phyloP scores from a whole-genome alignment of 371 early-diverging fungal species.

The Mortierella sp. region DNA sequence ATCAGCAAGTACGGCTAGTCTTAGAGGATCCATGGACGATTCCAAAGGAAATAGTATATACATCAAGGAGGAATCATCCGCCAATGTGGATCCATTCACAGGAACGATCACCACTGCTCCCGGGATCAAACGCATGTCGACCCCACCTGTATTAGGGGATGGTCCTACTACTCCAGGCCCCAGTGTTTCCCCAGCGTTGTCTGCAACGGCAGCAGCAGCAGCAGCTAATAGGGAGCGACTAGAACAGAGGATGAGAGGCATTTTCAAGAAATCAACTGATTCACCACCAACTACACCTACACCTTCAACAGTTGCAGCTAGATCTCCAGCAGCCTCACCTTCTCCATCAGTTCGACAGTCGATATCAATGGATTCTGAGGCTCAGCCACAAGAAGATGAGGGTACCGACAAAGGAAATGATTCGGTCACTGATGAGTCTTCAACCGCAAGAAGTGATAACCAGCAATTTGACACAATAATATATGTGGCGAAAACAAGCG shows the following conservation, averaged over 20 bases:
- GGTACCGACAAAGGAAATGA: not conserved
- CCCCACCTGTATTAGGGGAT: conserved; percentile 26
- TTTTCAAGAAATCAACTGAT: conserved; percentile 44
- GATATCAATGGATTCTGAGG: not conserved
- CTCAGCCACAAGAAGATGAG: not conserved
- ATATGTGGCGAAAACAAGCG: not conserved
- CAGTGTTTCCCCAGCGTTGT: not conserved
- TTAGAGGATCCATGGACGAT: conserved; percentile 8
- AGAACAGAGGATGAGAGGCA: conserved; percentile 53
- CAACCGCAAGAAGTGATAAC: not conserved
- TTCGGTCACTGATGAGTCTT: not conserved
- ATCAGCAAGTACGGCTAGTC: not conserved
- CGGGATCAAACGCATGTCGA: conserved; percentile 28
- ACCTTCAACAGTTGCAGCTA: conserved; percentile 1
- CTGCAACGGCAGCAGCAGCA: conserved; percentile 20
- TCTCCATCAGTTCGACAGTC: conserved; percentile 24
- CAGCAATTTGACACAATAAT: not conserved
- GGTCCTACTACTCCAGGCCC: not conserved
- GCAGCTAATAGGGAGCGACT: conserved; percentile 51
- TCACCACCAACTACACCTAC: conserved; percentile 33
- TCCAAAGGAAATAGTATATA: not conserved
- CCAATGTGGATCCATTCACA: conserved; percentile 43
- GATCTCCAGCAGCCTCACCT: conserved; percentile 17
- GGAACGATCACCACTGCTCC: conserved; percentile 44
- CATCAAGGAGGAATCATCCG: conserved; percentile 7